Percentiles rank a stretch among this genome's conserved stretches.
These are phyloP conservation scores for Yamadazyma sp. DNA, from an alignment of 1,139 yeast species.

Conservation along the genomic window DNA sequence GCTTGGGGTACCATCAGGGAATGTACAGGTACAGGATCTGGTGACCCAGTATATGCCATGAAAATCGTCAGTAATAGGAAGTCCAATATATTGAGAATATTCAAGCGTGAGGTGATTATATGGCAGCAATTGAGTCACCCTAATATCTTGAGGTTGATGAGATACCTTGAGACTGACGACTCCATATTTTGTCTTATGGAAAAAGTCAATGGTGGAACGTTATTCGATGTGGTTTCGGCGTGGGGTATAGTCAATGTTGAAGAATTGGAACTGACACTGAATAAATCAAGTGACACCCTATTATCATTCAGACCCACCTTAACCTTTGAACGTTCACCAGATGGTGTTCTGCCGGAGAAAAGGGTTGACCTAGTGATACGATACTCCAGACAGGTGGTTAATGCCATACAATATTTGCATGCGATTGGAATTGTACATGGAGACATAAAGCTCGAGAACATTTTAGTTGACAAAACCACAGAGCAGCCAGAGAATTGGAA, in stretches of 20 bases:
- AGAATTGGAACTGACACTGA: background rate
- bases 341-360: background rate
- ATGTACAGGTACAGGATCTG: slow-evolving; percentile 36
- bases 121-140: slow-evolving; percentile 73
- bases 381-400: slow-evolving; percentile 55
- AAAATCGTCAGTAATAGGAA: slow-evolving; percentile 66
- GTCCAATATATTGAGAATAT: slow-evolving; percentile 47
- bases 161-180: slow-evolving; percentile 59
- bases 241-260: slow-evolving; percentile 51
- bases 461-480: slow-evolving; percentile 51
- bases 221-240: slow-evolving; percentile 69
- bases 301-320: slow-evolving; percentile 2
- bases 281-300: slow-evolving; percentile 1
- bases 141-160: slow-evolving; percentile 61
- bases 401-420: slow-evolving; percentile 73
- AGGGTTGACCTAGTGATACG: slow-evolving; percentile 29
- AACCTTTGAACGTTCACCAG: background rate
- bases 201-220: slow-evolving; percentile 74
- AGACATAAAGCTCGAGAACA: slow-evolving; percentile 85
- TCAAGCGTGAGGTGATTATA: slow-evolving; percentile 67
- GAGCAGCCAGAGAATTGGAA: slow-evolving; percentile 21
- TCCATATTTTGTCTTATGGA: slow-evolving; percentile 75
- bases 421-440: slow-evolving; percentile 76
- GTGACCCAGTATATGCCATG: slow-evolving; percentile 54
- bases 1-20: slow-evolving; percentile 93